phyloP scores from a whole-genome alignment of 495 filamentous ascomycete species.

The Schizothecium vesticola region DNA sequence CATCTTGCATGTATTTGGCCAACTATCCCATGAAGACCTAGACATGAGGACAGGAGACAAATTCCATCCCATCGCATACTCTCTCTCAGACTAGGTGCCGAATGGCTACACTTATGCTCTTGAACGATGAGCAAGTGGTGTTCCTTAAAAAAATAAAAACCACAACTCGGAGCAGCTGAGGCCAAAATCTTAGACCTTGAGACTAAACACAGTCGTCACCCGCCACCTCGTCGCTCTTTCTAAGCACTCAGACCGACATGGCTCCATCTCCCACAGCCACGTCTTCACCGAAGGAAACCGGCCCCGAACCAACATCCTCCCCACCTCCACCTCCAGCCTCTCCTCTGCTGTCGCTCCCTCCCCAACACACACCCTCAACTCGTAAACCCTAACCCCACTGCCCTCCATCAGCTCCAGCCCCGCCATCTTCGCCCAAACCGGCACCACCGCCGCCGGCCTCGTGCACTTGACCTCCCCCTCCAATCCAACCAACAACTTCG shows the following conservation, averaged over 20 bases:
- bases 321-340: neutral
- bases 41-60: too few species aligned
- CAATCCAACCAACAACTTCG: neutral
- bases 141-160: too few species aligned
- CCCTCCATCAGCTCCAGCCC: neutral
- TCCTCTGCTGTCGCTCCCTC: neutral
- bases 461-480: neutral
- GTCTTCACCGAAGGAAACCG: slow-evolving; percentile 2
- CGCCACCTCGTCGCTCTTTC: neutral
- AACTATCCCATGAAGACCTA: too few species aligned
- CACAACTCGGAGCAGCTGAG: too few species aligned
- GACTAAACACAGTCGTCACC: neutral
- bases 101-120: too few species aligned
- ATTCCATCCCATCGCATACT: too few species aligned
- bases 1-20: too few species aligned
- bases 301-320: neutral
- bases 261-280: slow-evolving; percentile 1
- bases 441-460: slow-evolving; percentile 1
- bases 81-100: too few species aligned
- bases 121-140: too few species aligned
- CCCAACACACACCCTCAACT: neutral
- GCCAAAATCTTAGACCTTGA: slow-evolving; percentile 1
- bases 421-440: neutral
- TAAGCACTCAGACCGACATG: neutral
- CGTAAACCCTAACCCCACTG: neutral